These are phyloP conservation scores for Harringtonia aguacate DNA, from an alignment of 2,329 filamentous ascomycete genomes.

Conservation along the genomic window DNA sequence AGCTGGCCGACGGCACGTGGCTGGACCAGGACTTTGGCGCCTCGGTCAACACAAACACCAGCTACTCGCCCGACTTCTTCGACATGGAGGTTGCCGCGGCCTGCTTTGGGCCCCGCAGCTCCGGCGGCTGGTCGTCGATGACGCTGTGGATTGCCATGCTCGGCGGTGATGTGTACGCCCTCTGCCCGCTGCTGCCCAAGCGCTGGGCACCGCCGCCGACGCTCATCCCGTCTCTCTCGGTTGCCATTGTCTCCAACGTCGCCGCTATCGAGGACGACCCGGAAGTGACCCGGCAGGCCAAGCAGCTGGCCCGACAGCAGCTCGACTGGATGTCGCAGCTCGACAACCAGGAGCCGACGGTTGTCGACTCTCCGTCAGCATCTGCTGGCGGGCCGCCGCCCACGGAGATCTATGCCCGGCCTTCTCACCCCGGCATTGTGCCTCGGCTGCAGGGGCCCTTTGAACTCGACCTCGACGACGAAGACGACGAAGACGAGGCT, in stretches of 20 bases:
- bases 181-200: constrained; percentile 80
- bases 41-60: constrained; percentile 63
- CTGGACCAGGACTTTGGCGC: constrained; percentile 76
- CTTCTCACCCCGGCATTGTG: constrained; percentile 43
- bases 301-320: constrained; percentile 51
- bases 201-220: constrained; percentile 74
- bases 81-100: constrained; percentile 93
- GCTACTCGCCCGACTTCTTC: constrained; percentile 78
- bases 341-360: constrained; percentile 48
- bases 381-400: constrained; percentile 32
- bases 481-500: constrained; percentile 42
- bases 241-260: constrained; percentile 69
- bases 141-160: constrained; percentile 96
- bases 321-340: constrained; percentile 58
- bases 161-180: constrained; percentile 83
- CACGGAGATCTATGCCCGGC: constrained; percentile 46
- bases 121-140: constrained; percentile 89
- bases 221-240: constrained; percentile 70
- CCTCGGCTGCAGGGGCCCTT: constrained; percentile 55
- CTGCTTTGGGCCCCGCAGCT: constrained; percentile 56
- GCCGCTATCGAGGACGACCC: constrained; percentile 51
- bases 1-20: constrained; percentile 73
- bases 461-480: constrained; percentile 42
- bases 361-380: constrained; percentile 28
- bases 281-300: constrained; percentile 37